Conservation (phyloP, 2,329 filamentous ascomycete species). For the Phyllosticta paracitricarpa region DNA sequence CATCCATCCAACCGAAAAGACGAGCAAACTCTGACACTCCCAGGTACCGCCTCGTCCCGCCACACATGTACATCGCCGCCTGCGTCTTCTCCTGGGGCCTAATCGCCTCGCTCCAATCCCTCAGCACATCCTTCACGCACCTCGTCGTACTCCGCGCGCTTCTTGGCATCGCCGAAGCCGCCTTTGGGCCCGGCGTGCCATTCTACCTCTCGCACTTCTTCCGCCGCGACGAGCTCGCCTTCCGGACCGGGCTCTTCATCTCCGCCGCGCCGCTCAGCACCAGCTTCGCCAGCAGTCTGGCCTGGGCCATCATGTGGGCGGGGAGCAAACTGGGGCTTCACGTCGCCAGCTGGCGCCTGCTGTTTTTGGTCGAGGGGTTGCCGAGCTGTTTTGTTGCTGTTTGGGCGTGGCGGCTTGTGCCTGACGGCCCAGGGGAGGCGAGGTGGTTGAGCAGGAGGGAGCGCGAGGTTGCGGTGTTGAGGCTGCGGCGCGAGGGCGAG, state of each 20-base stretch:
- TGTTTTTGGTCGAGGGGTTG: conserved; percentile 79
- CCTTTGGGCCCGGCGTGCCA: conserved; percentile 53
- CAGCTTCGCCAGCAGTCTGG: conserved; percentile 65
- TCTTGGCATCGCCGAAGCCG: conserved; percentile 50
- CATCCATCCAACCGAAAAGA: background rate
- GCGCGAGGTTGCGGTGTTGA: conserved; percentile 57
- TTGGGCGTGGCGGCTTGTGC: conserved; percentile 64
- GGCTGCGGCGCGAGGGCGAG: conserved; percentile 48
- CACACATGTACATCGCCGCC: conserved; percentile 50
- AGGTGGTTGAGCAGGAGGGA: conserved; percentile 34
- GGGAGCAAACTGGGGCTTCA: conserved; percentile 50
- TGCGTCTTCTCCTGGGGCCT: conserved; percentile 73
- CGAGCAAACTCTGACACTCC: background rate
- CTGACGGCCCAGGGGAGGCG: conserved; percentile 54
- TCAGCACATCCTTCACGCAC: conserved; percentile 39
- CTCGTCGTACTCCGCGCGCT: conserved; percentile 51
- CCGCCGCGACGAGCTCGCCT: conserved; percentile 62
- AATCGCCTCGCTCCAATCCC: conserved; percentile 59
- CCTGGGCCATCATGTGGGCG: conserved; percentile 58
- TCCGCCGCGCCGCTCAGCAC: conserved; percentile 57
- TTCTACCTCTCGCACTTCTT: conserved; percentile 58
- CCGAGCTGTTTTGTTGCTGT: conserved; percentile 68
- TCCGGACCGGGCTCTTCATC: conserved; percentile 77
- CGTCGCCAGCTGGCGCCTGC: conserved; percentile 73
- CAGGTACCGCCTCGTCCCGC: conserved; percentile 47